Evolutionary conservation across 768 basidiomycete species (phyloP), one percentile per base, ranked within the genome.

Genomic region (Xerocomellus amylosporus): DNA sequence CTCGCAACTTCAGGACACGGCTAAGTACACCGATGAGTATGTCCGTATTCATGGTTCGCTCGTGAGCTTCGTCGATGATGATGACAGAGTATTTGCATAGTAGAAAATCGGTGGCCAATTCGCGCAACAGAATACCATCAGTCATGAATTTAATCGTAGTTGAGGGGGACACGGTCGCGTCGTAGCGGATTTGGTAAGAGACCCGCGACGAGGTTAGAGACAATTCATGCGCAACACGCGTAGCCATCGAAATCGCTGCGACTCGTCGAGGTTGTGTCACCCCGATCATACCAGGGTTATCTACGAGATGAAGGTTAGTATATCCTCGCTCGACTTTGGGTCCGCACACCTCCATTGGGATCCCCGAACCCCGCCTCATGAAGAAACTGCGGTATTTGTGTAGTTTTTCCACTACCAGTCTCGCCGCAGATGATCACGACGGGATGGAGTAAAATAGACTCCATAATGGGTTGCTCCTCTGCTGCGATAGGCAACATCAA

Each of bases 71-170:
- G 58, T 99, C 97, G 53, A 99, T 90, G 55, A 98, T 87, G 57
- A 99, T 86, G 26, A 97, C 88, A 7, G 91, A 93, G 69, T 99
- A 99, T 70, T 87, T 91, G 41, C 76, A 83, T n/a, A 99, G 77
- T n/a, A 98, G 71, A 71, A 99, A 97, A 67, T 99, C 95, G 13
- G 83, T 83, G 0, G 93, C 88, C 20, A 98, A 77, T 71, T 99
- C 97, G 51, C 97, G 86, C 15, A 99, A 76, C 33, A 99, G 75
- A 26, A 99, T 93, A 75, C 97, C 97, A 64, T 99, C 97, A 7
- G 97, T 99, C 95, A 98, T 98, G 77, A 98, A 99, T 71, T 98
- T 98, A 77, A 99, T 94, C 8, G 86, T 86, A 2, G 97, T 99
- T 20, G 83, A 79, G 1, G 92, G 79, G 4, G 93, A 93, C 0